phyloP scores from a whole-genome alignment of 441 rosid genomes.

The Omphalea diandra region DNA sequence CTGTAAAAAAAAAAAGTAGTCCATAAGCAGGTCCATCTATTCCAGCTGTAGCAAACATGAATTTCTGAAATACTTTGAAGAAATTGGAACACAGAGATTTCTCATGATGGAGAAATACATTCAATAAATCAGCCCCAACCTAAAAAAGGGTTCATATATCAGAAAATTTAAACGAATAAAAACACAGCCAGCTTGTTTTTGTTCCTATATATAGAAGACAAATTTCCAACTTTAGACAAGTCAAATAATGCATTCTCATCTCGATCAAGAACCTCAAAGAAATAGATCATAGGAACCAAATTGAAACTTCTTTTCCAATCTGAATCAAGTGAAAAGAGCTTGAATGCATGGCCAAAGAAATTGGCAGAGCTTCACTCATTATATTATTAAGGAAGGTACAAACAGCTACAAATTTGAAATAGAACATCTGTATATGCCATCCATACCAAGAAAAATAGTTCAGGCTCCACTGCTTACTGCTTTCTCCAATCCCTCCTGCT shows the following conservation, averaged over 20 bases:
- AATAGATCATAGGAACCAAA: background rate
- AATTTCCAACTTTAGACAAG: slow-evolving; percentile 1
- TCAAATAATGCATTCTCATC: background rate
- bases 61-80: background rate
- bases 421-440: background rate
- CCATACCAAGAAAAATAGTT: background rate
- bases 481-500: slow-evolving; percentile 38
- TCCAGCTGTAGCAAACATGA: background rate
- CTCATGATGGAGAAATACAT: background rate
- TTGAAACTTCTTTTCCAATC: background rate
- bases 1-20: no score
- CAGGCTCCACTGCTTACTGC: slow-evolving; percentile 18
- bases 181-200: background rate
- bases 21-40: background rate
- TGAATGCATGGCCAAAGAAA: slow-evolving; percentile 11
- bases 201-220: no score
- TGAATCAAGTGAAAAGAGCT: background rate
- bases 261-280: background rate
- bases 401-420: background rate
- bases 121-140: background rate
- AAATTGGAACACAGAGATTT: background rate
- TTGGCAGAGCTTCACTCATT: slow-evolving; percentile 9
- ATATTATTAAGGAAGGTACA: background rate
- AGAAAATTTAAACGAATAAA: background rate
- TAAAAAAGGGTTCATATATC: no score